These are phyloP conservation scores for Cephalotrichum gorgonifer DNA, from an alignment of 2,329 filamentous ascomycete species.

Conservation along the genomic window DNA sequence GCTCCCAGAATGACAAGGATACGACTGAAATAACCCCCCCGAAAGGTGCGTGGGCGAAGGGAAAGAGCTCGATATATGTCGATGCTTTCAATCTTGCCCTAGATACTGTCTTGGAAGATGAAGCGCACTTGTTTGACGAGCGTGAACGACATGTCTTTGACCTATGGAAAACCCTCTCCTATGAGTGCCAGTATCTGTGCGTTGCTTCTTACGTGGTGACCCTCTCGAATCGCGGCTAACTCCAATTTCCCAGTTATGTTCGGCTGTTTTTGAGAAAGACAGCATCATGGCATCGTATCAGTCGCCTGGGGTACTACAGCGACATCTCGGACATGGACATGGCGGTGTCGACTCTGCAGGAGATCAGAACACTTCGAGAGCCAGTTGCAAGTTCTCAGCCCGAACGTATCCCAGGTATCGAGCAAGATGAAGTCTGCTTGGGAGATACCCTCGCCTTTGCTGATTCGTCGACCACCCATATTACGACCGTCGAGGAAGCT, in stretches of 20 bases:
- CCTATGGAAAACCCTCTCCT: conserved; percentile 62
- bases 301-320: conserved; percentile 65
- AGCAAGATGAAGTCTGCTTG: conserved; percentile 34
- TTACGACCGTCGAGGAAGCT: conserved; percentile 73
- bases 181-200: conserved; percentile 86
- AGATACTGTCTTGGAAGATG: conserved; percentile 80
- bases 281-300: conserved; percentile 79
- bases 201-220: conserved; percentile 17
- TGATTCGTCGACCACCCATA: conserved; percentile 62
- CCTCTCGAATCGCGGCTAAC: conserved; percentile 7
- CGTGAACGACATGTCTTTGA: conserved; percentile 69
- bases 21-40: background rate
- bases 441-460: conserved; percentile 62
- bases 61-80: conserved; percentile 85
- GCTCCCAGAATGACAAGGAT: background rate
- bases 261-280: conserved; percentile 88
- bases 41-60: conserved; percentile 50
- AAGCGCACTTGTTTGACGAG: conserved; percentile 76
- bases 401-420: conserved; percentile 17
- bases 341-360: conserved; percentile 58
- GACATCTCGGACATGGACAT: conserved; percentile 67
- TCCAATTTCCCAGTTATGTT: conserved; percentile 55
- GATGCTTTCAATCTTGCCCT: conserved; percentile 93
- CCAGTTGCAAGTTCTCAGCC: conserved; percentile 9
- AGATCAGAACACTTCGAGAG: conserved; percentile 40